Evolutionary conservation across 768 basidiomycete species (phyloP).

Genomic region (Phlebiopsis gigantea): DNA sequence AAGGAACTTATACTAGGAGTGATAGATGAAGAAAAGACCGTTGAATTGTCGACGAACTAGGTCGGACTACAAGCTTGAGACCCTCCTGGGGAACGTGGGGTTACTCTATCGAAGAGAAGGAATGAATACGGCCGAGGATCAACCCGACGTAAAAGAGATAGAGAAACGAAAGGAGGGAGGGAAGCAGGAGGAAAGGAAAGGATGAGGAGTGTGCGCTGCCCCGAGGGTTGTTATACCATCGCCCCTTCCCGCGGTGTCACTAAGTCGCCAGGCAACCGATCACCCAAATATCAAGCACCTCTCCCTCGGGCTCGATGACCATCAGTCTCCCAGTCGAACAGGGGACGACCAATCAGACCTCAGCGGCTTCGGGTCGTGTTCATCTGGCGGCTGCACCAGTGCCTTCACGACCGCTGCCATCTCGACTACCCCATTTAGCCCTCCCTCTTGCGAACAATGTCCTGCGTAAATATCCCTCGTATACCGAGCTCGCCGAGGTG

Average conservation of each 20-base stretch:
- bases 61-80: constrained; percentile 32
- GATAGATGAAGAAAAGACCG: constrained; percentile 35
- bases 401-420: constrained; percentile 12
- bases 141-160: constrained; percentile 51
- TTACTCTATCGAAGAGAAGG: constrained; percentile 67
- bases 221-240: constrained; percentile 2
- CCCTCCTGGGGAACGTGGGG: constrained; percentile 58
- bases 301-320: neutral
- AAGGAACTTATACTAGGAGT: neutral
- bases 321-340: neutral
- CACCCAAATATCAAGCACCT: constrained; percentile 10
- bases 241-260: constrained; percentile 4
- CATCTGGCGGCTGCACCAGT: neutral
- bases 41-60: constrained; percentile 39
- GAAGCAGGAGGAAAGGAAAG: constrained; percentile 24
- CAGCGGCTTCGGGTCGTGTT: neutral
- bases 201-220: constrained; percentile 1
- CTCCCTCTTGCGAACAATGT: neutral
- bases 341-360: constrained; percentile 7
- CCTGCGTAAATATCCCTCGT: neutral
- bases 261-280: constrained; percentile 14
- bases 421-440: constrained; percentile 1
- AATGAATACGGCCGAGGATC: constrained; percentile 59
- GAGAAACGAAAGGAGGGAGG: constrained; percentile 27
- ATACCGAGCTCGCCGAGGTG: neutral